Percentiles rank a stretch among this genome's conserved stretches.
phyloP scores from a whole-genome alignment of 2,329 filamentous ascomycete species.

The Phialemonium atrogriseum region DNA sequence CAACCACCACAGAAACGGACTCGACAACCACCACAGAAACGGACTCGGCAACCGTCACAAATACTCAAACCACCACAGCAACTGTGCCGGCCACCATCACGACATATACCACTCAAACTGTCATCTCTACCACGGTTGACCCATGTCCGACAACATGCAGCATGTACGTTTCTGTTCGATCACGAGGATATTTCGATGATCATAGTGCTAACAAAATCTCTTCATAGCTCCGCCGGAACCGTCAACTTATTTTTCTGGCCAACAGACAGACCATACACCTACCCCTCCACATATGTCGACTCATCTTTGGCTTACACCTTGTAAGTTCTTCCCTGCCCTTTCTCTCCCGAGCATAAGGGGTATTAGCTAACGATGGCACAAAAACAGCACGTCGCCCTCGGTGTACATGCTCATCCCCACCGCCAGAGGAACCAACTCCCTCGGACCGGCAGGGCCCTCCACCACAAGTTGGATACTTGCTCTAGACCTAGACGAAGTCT shows the following conservation, averaged over 20 bases:
- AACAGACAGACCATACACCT: constrained; percentile 20
- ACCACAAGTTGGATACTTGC: constrained; percentile 21
- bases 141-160: constrained; percentile 23
- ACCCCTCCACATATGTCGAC: constrained; percentile 23
- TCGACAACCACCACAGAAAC: constrained; percentile 8
- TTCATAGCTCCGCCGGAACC: constrained; percentile 18
- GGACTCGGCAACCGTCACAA: constrained; percentile 9
- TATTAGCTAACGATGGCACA: constrained; percentile 6
- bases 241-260: constrained; percentile 27
- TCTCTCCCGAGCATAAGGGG: too few species aligned
- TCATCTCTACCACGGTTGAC: constrained; percentile 14
- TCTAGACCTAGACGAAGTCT: constrained; percentile 24
- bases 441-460: constrained; percentile 20
- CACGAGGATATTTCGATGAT: background rate
- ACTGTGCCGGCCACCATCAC: constrained; percentile 13
- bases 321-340: constrained; percentile 12
- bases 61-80: constrained; percentile 6
- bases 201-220: constrained; percentile 8
- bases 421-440: constrained; percentile 22
- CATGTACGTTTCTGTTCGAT: constrained; percentile 17
- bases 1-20: constrained; percentile 8
- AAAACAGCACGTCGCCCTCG: constrained; percentile 26
- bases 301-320: constrained; percentile 22
- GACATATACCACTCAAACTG: constrained; percentile 14
- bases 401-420: constrained; percentile 28